phyloP scores from a whole-genome alignment of 2,329 filamentous ascomycete species.

The Cyphellophora europaea region DNA sequence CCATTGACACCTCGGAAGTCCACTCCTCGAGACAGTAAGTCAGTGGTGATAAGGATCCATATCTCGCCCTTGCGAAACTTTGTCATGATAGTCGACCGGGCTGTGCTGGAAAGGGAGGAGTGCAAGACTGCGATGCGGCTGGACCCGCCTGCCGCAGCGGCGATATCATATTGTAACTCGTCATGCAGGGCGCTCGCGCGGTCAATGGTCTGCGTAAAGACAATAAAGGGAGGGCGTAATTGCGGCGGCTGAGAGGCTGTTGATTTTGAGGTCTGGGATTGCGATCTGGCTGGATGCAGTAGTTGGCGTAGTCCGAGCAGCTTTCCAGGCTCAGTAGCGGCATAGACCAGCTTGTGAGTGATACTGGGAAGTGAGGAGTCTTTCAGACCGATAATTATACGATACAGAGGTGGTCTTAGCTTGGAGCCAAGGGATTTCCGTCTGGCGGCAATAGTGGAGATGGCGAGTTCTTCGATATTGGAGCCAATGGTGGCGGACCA shows the following conservation, averaged over 20 bases:
- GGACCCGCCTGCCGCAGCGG: constrained; percentile 73
- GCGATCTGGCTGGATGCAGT: constrained; percentile 54
- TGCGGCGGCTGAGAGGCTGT: constrained; percentile 41
- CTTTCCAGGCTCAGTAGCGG: constrained; percentile 87
- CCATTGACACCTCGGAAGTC: constrained; percentile 94
- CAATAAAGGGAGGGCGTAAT: constrained; percentile 73
- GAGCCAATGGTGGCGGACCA: constrained; percentile 98
- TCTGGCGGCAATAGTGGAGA: constrained; percentile 54
- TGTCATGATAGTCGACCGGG: constrained; percentile 73
- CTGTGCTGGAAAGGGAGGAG: constrained; percentile 68
- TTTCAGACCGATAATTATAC: constrained; percentile 90
- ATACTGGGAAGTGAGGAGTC: constrained; percentile 93
- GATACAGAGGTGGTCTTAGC: constrained; percentile 49
- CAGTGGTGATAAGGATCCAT: constrained; percentile 94
- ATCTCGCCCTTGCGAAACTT: constrained; percentile 85
- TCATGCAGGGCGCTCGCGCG: constrained; percentile 78
- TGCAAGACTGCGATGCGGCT: constrained; percentile 83
- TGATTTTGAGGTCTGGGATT: constrained; percentile 30
- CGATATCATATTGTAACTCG: constrained; percentile 91
- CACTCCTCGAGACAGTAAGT: constrained; percentile 81
- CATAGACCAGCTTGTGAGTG: constrained; percentile 78
- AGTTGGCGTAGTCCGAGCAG: constrained; percentile 84
- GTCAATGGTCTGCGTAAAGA: constrained; percentile 94
- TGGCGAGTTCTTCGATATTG: constrained; percentile 72
- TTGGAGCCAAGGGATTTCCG: constrained; percentile 26